Evolutionary conservation across 176 grass and related monocot genomes (phyloP), one percentile per base, ranked within the genome.

Genomic region (Dendrocalamus sinicus): DNA sequence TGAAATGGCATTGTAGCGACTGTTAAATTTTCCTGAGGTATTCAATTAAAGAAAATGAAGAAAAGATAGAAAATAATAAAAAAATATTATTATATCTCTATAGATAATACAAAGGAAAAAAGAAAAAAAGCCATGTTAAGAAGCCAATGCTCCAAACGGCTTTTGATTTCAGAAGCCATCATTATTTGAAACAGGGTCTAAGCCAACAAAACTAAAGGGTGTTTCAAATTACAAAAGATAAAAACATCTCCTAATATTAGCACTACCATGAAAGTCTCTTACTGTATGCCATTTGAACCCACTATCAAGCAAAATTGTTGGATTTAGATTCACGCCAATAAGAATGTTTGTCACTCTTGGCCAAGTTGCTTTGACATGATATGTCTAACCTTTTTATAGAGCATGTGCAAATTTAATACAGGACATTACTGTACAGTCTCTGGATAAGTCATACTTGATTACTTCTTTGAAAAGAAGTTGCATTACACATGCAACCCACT

Each of bases 261-360:
- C 43, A 86, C 1, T 48, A 28, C 26, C 23, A 60, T 81, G 61
- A 75, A 39, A 45, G 11, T 22, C 50, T 48, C 17, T 75, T 84
- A 24, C 37, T 23, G 1, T 79, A 50, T 48, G 41, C 8, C 13
- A 48, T 35, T 37, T 37, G 24, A 67, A 43, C n/a, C 23, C 8
- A 68, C 13, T 70, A 61, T 59, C 4, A 70, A 60, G 16, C 48
- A 24, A 20, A 30, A 57, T 0, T 32, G 9, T 81, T 73, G 58
- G 52, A 79, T 10, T 60, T 5, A 12, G 68, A 62, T 84, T 72
- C 8, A 70, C 7, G 11, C 44, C 80, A 57, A 47, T 50, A 83
- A 67, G 30, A 11, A 77, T 65, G 59, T 9, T 63, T 71, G 22
- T 35, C 45, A 43, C 45, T 8, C 45, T 78, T 88, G 37, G 37